phyloP scores from a whole-genome alignment of 1,284 basidiomycete species.

The Sutorius eximius region DNA sequence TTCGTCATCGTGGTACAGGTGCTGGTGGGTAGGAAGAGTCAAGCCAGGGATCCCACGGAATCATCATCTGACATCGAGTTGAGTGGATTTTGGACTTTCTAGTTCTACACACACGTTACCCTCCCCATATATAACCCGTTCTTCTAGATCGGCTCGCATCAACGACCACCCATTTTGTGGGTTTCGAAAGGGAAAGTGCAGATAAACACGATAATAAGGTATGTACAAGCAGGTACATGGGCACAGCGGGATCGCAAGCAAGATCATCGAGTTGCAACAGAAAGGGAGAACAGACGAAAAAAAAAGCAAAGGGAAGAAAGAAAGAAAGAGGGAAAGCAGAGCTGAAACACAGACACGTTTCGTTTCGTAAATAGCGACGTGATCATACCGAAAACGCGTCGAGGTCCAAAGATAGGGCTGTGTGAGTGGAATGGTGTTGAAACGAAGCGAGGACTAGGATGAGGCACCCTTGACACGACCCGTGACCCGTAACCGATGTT shows the following conservation, averaged over 20 bases:
- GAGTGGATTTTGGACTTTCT: neutral
- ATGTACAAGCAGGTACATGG: conserved; percentile 37
- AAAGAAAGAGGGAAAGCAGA: neutral
- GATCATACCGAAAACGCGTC: conserved; percentile 3
- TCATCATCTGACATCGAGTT: too few relatives aligned
- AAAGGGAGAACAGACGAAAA: neutral
- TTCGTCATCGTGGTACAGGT: neutral
- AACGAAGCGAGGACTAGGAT: conserved; percentile 18
- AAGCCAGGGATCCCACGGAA: neutral
- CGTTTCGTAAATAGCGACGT: conserved; percentile 22
- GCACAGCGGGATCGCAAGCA: conserved; percentile 30
- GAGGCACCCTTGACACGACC: conserved; percentile 29
- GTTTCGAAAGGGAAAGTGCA: neutral
- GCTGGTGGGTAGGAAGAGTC: too few relatives aligned
- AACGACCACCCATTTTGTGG: neutral
- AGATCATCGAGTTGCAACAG: conserved; percentile 18
- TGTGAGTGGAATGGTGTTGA: neutral
- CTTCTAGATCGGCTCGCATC: neutral
- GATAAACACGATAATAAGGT: conserved; percentile 39
- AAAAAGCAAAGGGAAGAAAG: neutral
- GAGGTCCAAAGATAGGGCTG: conserved; percentile 13
- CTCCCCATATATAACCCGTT: neutral
- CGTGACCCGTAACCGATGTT: conserved; percentile 63
- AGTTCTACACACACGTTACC: conserved; percentile 5
- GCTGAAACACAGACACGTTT: conserved; percentile 5